Evolutionary conservation across 306 rosid species (phyloP), one percentile per base, ranked within the genome.

Genomic region (Herpetospermum pedunculosum): DNA sequence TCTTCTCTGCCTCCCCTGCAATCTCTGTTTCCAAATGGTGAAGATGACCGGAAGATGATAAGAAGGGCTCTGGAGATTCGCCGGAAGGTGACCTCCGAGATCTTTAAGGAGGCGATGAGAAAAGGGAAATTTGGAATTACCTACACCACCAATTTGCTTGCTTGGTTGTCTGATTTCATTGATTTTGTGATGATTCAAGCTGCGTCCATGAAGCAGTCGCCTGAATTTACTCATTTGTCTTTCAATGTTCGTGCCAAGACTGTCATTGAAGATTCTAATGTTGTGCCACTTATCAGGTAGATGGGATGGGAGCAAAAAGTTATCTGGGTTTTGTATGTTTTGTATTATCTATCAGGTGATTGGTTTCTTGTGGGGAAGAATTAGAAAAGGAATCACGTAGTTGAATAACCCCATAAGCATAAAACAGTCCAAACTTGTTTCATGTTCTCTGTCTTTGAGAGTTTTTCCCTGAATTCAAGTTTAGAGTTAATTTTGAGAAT

Each of bases 121-220:
- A 82, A 80, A 81, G 97, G 92, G 4, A 93, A 89, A 77, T 90
- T 93, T 78, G 98, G 98, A 52, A 89, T 93, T 76, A 93, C 97
- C 0, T 93, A 90, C 19, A 12, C 82, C 41, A 75, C 77, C 62
- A 93, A 90, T 87, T 48, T 93, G 84, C 79, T 69, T 47, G 46
- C 34, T 35, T 80, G 80, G 73, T 65, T 90, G 78, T 29, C 86
- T 12, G 89, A 79, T 58, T 90, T 93, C 64, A 59, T 88, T 16
- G 98, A 92, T 78, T 82, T 73, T 63, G 77, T 92, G 29, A 88
- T 92, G 97, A 82, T 92, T 80, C 90, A 90, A 83, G 98, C 98
- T 50, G 93, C 97, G 38, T 65, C 85, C 30, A 71, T 88, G 87
- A 90, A 93, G 75, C 84, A 84, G 62, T 78, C 85, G 70, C 92